A percentile compares a stretch with the other conserved stretches of the same genome.
These are phyloP conservation scores for Trifolium fragiferum DNA, from an alignment of 306 rosid genomes.

Conservation along the genomic window DNA sequence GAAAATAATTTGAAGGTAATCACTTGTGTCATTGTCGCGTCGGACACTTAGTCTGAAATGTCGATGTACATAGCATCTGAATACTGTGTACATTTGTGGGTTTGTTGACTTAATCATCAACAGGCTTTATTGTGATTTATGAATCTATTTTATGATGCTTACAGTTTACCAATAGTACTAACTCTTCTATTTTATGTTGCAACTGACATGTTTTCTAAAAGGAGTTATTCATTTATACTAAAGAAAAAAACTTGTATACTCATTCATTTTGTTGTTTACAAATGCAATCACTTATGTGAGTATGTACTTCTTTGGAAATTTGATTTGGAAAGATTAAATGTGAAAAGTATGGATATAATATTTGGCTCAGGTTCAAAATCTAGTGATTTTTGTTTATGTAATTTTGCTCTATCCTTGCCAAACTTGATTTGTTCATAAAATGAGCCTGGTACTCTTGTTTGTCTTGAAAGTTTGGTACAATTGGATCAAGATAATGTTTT, in stretches of 20 bases:
- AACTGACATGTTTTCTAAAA: constrained; percentile 9
- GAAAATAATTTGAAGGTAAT: too few species aligned
- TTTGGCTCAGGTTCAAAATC: constrained; percentile 8
- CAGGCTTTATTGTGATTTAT: background rate
- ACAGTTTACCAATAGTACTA: background rate
- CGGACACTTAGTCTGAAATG: too few species aligned
- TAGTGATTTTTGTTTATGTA: background rate
- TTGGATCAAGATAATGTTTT: background rate
- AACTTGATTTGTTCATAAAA: background rate
- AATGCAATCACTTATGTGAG: constrained; percentile 1
- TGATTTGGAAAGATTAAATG: background rate
- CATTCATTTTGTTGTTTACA: constrained; percentile 8
- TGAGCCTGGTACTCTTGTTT: background rate
- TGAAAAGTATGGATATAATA: background rate
- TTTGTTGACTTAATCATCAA: constrained; percentile 13
- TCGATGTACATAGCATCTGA: too few species aligned
- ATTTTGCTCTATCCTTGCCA: background rate
- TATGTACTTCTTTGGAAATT: constrained; percentile 4
- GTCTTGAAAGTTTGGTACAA: background rate
- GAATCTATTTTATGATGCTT: constrained; percentile 4
- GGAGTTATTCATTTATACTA: background rate
- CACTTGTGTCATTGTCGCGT: too few species aligned
- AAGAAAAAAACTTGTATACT: background rate
- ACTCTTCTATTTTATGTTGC: constrained; percentile 12
- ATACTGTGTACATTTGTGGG: too few species aligned